phyloP scores from a whole-genome alignment of 345 rosid genomes.

The Populus ilicifolia region DNA sequence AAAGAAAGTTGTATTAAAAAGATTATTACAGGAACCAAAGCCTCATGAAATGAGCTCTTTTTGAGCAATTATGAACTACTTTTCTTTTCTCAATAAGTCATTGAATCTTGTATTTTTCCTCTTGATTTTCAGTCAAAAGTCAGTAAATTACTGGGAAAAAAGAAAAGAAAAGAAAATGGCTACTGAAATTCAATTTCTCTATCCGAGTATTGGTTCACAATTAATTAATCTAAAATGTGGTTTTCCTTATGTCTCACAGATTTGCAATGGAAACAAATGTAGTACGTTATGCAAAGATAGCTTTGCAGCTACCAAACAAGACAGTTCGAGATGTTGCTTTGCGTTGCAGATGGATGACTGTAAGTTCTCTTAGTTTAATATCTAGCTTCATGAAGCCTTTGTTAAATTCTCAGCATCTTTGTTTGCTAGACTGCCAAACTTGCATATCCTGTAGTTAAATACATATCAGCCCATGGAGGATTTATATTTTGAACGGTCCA shows the following conservation, averaged over 20 bases:
- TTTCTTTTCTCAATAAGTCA: background rate
- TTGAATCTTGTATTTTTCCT: background rate
- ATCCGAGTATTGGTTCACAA: background rate
- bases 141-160: background rate
- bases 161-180: background rate
- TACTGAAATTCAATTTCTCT: background rate
- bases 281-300: slow-evolving; percentile 60
- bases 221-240: slow-evolving; percentile 3
- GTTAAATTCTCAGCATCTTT: background rate
- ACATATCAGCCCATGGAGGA: background rate
- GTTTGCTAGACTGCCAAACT: background rate
- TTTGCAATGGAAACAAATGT: slow-evolving; percentile 35
- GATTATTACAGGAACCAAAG: background rate
- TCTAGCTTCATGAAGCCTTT: slow-evolving; percentile 6
- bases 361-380: slow-evolving; percentile 21
- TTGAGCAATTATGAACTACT: background rate
- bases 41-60: background rate
- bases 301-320: slow-evolving; percentile 45
- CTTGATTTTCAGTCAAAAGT: background rate
- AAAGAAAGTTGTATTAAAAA: background rate
- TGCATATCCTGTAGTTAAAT: background rate
- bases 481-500: background rate
- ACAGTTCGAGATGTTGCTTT: slow-evolving; percentile 73
- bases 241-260: slow-evolving; percentile 33
- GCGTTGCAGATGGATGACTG: slow-evolving; percentile 72